Base-by-base conservation (phyloP, 768 basidiomycete species). In the Tricholoma saponaceum region DNA sequence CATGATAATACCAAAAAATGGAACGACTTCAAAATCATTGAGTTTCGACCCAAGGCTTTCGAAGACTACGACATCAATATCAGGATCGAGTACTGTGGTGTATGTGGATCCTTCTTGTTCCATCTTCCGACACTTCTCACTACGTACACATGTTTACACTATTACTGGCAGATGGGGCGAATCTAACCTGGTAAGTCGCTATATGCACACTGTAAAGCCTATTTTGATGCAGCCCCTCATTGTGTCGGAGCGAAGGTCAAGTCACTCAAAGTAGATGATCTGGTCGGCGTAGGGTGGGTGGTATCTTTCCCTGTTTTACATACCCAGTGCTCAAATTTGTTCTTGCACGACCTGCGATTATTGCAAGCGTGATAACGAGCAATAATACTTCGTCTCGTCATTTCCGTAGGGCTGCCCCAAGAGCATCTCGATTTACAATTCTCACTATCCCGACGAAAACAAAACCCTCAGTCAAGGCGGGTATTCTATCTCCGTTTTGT, bases 41-140 rank as follows among this genome's bases (percentile, higher is more conserved):
- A 76, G 14, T 82, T 81, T 69, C 64, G 79, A 62, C 83, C 84
- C 14, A 86, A 86, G 70, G 67, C 66, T 6, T 74, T 75, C 58
- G 75, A 74, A 3, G 77, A 82, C 23, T 73, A 78, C 59, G 85
- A 87, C 62, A 71, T 86, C 52, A 83, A 86, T 54, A 76, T 83
- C 57, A 73, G 76, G 52, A 79, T 82, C 57, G 76, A 78, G 20
- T 79, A 73, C 61, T 82, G 74, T 58, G 75, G 76, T 23, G 79
- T 82, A 14, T 84, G 83, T 58, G 82, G 78, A 33, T 78, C 79
- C 13, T 46, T 47, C 5, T 32, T 22, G 33, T 32, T 20, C 9
- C 30, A 16, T 8, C 12, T 10, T 4, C 5, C 66, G 77, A 81
- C 46, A 3, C 68, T 60, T 13, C 7, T 26, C 4, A 39, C 26